Conservation (phyloP, 495 filamentous ascomycete genomes). For the Penicillium macrosclerotiorum region DNA sequence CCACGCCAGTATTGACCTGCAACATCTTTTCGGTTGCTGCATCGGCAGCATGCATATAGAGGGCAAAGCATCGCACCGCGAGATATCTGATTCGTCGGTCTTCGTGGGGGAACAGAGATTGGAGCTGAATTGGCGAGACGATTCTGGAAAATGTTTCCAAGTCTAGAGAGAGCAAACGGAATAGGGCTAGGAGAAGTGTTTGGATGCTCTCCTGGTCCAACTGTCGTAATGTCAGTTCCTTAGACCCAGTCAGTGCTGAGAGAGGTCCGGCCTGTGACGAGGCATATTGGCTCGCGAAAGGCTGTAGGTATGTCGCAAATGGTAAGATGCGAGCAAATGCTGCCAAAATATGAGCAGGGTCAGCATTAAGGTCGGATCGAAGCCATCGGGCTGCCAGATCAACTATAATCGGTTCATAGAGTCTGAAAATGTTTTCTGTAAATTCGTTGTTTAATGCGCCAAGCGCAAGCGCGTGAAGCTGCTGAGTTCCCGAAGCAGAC, state of each 20-base stretch:
- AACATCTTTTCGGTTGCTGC: slow-evolving; percentile 69
- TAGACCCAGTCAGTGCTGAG: slow-evolving; percentile 37
- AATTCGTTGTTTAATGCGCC: slow-evolving; percentile 62
- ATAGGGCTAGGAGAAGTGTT: slow-evolving; percentile 62
- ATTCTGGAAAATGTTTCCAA: slow-evolving; percentile 58
- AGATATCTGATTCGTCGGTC: slow-evolving; percentile 69
- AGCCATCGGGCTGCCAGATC: slow-evolving; percentile 81
- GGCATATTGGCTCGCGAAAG: slow-evolving; percentile 47
- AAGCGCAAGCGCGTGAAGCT: slow-evolving; percentile 67
- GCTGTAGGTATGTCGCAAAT: slow-evolving; percentile 66
- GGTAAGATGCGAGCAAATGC: slow-evolving; percentile 79
- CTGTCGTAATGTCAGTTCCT: slow-evolving; percentile 36
- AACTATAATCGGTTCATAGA: slow-evolving; percentile 69
- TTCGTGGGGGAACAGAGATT: slow-evolving; percentile 62
- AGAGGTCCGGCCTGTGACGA: slow-evolving; percentile 40
- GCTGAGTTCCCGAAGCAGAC: slow-evolving; percentile 57
- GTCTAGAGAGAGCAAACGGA: slow-evolving; percentile 75
- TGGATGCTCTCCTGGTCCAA: slow-evolving; percentile 34
- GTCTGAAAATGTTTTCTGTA: slow-evolving; percentile 66
- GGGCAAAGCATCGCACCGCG: slow-evolving; percentile 72
- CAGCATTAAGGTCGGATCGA: slow-evolving; percentile 37
- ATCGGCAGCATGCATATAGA: slow-evolving; percentile 80
- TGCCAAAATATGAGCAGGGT: slow-evolving; percentile 55
- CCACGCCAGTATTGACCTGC: slow-evolving; percentile 56
- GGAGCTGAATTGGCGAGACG: slow-evolving; percentile 63